Conservation (phyloP, 805 yeast genomes). For the Scheffersomyces amazonensis region DNA sequence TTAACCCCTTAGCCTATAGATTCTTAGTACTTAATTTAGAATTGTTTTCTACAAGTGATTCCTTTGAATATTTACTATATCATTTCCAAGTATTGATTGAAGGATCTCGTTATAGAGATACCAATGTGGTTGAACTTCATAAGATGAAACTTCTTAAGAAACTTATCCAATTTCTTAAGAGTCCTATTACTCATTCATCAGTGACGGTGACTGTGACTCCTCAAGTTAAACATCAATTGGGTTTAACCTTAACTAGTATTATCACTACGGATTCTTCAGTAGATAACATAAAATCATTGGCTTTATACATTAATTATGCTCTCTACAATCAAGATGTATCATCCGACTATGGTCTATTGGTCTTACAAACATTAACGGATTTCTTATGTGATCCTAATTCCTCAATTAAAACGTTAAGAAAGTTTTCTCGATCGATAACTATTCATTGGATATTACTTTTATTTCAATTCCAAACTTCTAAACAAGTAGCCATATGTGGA, state of each 20-base stretch:
- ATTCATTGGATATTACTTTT: conserved; percentile 64
- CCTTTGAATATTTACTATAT: conserved; percentile 50
- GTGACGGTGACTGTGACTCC: conserved; percentile 6
- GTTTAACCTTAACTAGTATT: conserved; percentile 18
- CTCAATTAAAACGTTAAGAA: conserved; percentile 37
- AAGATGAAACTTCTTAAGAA: conserved; percentile 49
- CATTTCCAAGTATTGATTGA: conserved; percentile 58
- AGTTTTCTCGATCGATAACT: conserved; percentile 51
- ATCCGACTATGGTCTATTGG: conserved; percentile 32
- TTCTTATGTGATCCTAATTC: conserved; percentile 40
- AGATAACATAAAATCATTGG: conserved; percentile 51
- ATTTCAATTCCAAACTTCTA: conserved; percentile 31
- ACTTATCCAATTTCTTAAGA: conserved; percentile 50
- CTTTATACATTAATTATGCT: conserved; percentile 46
- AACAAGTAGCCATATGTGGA: conserved; percentile 37
- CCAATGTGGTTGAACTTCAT: conserved; percentile 51
- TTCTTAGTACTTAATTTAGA: conserved; percentile 53
- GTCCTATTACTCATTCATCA: conserved; percentile 11
- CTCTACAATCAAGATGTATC: conserved; percentile 42
- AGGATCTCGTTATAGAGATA: conserved; percentile 47
- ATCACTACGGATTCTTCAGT: conserved; percentile 44
- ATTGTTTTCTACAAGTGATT: conserved; percentile 58
- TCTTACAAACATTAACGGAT: conserved; percentile 29
- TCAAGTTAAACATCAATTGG: conserved; percentile 13
- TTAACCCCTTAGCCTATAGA: conserved; percentile 55